Evolutionary conservation across 371 early-diverging fungal species (phyloP).

Genomic region (Actinomortierella wolfii): DNA sequence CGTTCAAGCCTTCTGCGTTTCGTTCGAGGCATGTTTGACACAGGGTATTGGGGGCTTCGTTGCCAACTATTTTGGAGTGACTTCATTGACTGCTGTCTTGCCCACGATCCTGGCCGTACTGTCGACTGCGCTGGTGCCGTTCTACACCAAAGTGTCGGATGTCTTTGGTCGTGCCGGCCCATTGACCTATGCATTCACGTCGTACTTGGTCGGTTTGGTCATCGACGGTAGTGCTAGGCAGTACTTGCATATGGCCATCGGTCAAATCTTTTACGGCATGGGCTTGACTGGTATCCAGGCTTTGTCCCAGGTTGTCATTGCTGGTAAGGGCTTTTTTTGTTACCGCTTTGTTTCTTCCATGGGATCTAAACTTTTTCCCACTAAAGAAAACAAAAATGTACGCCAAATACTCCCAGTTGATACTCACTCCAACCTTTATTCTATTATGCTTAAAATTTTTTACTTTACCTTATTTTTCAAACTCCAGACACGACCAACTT

Average conservation of each 20-base stretch:
- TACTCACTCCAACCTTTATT: not conserved
- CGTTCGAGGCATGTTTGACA: constrained; percentile 6
- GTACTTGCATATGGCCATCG: constrained; percentile 8
- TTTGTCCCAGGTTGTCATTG: constrained; percentile 4
- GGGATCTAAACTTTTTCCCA: not conserved
- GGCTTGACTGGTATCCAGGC: constrained; percentile 15
- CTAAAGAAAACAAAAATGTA: not conserved
- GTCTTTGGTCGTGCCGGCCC: constrained; percentile 31
- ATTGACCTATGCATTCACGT: constrained; percentile 17
- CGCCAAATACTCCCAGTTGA: too few relatives aligned
- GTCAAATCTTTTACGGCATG: constrained; percentile 16
- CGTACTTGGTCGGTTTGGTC: constrained; percentile 19
- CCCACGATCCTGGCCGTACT: constrained; percentile 16
- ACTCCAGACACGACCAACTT: constrained; percentile 1
- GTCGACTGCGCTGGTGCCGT: constrained; percentile 29
- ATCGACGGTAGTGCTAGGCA: constrained; percentile 26
- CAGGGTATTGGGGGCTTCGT: constrained; percentile 1
- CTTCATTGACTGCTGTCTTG: constrained; percentile 3
- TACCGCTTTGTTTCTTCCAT: not conserved
- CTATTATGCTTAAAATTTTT: not conserved
- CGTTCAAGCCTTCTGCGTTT: constrained; percentile 3
- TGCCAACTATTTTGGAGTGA: not conserved
- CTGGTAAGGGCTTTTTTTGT: not conserved
- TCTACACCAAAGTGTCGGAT: constrained; percentile 44
- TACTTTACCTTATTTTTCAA: not conserved